Evolutionary conservation across 2,329 filamentous ascomycete species (phyloP), one percentile per base, ranked within the genome.

Genomic region (Nakataea oryzae): DNA sequence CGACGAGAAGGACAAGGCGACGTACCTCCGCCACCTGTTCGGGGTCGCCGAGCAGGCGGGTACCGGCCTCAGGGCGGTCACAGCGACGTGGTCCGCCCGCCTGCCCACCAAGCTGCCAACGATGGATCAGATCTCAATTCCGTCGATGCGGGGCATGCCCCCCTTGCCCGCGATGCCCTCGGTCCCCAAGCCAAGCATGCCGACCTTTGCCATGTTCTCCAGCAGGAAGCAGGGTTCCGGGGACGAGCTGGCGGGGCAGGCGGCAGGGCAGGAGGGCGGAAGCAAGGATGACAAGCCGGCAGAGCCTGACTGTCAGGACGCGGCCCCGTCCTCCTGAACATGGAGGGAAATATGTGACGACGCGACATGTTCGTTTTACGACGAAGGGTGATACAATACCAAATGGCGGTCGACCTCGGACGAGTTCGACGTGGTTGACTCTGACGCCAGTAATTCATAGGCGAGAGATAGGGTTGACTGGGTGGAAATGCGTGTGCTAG

Each of bases 11-110:
- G 72, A 75, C 24, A 71, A 70, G 3, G 71, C 74, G 57, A 75
- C 73, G 0, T 83, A 83, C 66, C 73, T 82, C 67, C 74, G 76
- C 29, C 77, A 83, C 61, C 74, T 83, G 2, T 79, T 82, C 67
- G 69, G 70, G 1, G 73, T 82, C 3, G 79, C 80, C 0, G 77
- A 81, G 63, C 75, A 80, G 54, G 75, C 80, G 0, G 77, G 80
- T 3, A 77, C 76, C 0, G 78, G 73, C 1, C 72, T 80, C 3
- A 76, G 74, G 26, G 30, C 56, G 26, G 54, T 50, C 13, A 61
- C 65, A 21, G 62, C 64, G 14, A 62, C 63, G 26, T 66, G 65
- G 65, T 63, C 65, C 61, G 76, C 76, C 0, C 81, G 77, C 68
- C 72, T 79, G 57, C 80, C 79, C 3, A 72, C 71, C 60, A 50